These are phyloP conservation scores for Petunia hybrid DNA, from an alignment of 305 asterid species.

Conservation along the genomic window DNA sequence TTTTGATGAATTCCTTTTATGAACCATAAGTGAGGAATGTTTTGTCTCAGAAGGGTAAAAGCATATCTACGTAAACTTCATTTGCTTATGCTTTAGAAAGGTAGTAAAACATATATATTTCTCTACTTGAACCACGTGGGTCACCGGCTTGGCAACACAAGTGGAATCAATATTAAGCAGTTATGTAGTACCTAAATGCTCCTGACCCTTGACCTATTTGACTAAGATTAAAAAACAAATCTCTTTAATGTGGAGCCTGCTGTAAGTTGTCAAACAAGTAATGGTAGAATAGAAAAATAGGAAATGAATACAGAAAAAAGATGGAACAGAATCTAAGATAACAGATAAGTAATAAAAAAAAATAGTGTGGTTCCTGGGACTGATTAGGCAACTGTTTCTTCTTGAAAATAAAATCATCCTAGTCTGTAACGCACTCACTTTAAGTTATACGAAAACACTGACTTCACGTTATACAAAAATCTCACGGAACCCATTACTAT, in stretches of 20 bases:
- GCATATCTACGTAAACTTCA: no score
- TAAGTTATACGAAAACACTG: background rate
- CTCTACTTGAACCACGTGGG: no score
- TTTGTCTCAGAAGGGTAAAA: no score
- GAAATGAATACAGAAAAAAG: background rate
- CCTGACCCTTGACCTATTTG: background rate
- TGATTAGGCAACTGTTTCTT: conserved; percentile 1
- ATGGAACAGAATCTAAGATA: background rate
- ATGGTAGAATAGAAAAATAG: background rate
- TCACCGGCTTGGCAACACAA: no score
- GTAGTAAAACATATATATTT: no score
- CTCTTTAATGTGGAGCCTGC: background rate
- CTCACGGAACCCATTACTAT: background rate
- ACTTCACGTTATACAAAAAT: background rate
- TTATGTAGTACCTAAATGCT: background rate
- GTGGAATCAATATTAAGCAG: no score
- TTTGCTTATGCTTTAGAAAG: no score
- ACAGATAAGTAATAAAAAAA: no score
- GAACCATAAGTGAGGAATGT: no score
- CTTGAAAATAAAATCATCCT: background rate
- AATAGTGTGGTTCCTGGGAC: background rate
- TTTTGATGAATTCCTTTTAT: no score
- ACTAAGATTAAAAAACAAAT: no score
- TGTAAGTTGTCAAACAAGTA: background rate
- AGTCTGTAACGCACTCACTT: background rate